Evolutionary conservation across 108 stramenopile species (phyloP).

Genomic region (Ochromonas danica): DNA sequence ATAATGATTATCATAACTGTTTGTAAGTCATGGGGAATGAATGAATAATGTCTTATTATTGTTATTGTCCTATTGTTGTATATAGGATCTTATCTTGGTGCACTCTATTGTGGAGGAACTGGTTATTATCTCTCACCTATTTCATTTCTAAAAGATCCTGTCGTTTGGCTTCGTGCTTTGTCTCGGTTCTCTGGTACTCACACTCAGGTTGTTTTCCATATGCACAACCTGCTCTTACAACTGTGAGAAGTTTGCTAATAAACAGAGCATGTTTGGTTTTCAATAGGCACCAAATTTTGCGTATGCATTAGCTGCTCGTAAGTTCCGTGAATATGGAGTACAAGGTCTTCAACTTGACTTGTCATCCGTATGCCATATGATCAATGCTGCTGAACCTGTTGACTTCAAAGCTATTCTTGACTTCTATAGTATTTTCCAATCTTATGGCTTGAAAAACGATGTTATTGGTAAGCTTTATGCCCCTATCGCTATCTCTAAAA

Average conservation of each 20-base stretch:
- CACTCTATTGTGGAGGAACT: slow-evolving; percentile 87
- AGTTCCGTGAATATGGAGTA: slow-evolving; percentile 50
- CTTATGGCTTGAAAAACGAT: slow-evolving; percentile 64
- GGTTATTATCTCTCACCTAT: slow-evolving; percentile 95
- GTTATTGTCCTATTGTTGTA: background rate
- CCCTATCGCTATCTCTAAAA: too few species aligned
- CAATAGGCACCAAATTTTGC: slow-evolving; percentile 87
- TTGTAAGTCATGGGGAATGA: background rate
- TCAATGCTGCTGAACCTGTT: slow-evolving; percentile 96
- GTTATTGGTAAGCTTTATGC: slow-evolving; percentile 90
- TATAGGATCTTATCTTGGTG: slow-evolving; percentile 70
- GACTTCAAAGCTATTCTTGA: slow-evolving; percentile 68
- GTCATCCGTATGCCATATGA: slow-evolving; percentile 76
- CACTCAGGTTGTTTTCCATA: slow-evolving; percentile 56
- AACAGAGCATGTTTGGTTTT: background rate
- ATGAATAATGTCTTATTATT: background rate
- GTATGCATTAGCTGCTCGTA: slow-evolving; percentile 83
- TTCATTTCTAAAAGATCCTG: slow-evolving; percentile 83
- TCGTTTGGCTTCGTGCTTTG: slow-evolving; percentile 79
- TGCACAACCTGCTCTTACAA: too few species aligned
- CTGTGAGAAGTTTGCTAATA: too few species aligned
- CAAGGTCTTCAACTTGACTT: slow-evolving; percentile 63
- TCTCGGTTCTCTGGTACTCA: slow-evolving; percentile 81
- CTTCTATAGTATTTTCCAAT: slow-evolving; percentile 68
- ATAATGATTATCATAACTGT: background rate